Percentiles rank a stretch among this genome's conserved stretches.
These are phyloP conservation scores for Lactarius sp. DNA, from an alignment of 768 basidiomycete genomes.

Conservation along the genomic window DNA sequence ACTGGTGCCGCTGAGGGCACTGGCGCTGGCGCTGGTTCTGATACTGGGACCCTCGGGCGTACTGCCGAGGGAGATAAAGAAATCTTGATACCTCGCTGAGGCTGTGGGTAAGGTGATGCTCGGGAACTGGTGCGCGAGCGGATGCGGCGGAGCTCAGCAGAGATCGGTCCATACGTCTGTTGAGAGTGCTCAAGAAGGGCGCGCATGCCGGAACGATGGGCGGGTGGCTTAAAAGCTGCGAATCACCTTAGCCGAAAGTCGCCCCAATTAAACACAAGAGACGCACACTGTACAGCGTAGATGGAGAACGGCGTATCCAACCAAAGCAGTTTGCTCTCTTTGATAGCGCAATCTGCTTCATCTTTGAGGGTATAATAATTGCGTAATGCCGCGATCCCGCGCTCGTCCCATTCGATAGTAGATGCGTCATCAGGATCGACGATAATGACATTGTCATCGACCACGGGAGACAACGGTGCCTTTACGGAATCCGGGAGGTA, in stretches of 20 bases:
- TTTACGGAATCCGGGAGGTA: conserved; percentile 12
- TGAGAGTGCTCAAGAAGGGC: conserved; percentile 70
- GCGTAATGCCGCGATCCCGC: conserved; percentile 57
- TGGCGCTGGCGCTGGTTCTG: conserved; percentile 28
- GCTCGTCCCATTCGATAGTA: conserved; percentile 58
- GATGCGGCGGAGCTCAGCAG: conserved; percentile 60
- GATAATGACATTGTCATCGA: conserved; percentile 38
- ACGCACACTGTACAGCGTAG: conserved; percentile 70
- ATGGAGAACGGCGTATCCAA: conserved; percentile 66
- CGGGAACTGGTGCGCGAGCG: conserved; percentile 69
- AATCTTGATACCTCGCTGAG: conserved; percentile 41
- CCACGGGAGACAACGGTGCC: conserved; percentile 10
- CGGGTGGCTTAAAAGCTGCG: conserved; percentile 62
- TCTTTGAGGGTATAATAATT: conserved; percentile 64
- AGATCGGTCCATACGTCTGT: conserved; percentile 66
- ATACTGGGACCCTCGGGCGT: conserved; percentile 26
- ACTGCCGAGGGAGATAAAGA: conserved; percentile 42
- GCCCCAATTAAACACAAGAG: background rate
- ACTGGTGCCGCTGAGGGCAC: conserved; percentile 33
- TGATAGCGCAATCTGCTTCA: conserved; percentile 61
- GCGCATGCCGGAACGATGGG: conserved; percentile 59
- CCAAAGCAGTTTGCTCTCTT: conserved; percentile 63
- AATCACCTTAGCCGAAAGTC: conserved; percentile 8
- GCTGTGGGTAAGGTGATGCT: conserved; percentile 64
- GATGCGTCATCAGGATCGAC: conserved; percentile 50